These are phyloP conservation scores for Ciborinia camelliae DNA, from an alignment of 2,329 filamentous ascomycete species.

Conservation along the genomic window DNA sequence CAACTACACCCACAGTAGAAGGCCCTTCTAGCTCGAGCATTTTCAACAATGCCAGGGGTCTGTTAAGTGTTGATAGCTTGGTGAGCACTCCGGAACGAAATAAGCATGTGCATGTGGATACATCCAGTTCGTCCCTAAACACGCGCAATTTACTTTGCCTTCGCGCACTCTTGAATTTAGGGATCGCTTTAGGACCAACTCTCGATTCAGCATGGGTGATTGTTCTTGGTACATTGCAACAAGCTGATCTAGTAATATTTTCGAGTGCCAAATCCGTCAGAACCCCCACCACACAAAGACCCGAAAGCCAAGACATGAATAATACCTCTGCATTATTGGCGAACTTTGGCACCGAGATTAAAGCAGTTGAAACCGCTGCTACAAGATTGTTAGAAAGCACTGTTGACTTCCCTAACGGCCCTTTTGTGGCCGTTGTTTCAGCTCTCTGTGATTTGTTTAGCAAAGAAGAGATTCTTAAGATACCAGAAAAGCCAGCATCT, in stretches of 20 bases:
- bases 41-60: slow-evolving; percentile 66
- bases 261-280: slow-evolving; percentile 49
- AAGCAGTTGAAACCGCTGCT: slow-evolving; percentile 84
- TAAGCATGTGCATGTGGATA: slow-evolving; percentile 58
- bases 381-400: slow-evolving; percentile 88
- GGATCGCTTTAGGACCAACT: slow-evolving; percentile 89
- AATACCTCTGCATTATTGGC: slow-evolving; percentile 45
- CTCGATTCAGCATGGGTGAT: slow-evolving; percentile 85
- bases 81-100: slow-evolving; percentile 60
- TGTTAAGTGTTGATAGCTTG: slow-evolving; percentile 71
- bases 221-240: slow-evolving; percentile 84
- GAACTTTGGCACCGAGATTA: slow-evolving; percentile 76
- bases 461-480: slow-evolving; percentile 27
- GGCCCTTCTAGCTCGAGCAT: slow-evolving; percentile 44
- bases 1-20: slow-evolving; percentile 49
- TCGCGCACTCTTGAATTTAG: slow-evolving; percentile 86
- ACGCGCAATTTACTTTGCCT: slow-evolving; percentile 88
- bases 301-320: slow-evolving; percentile 42
- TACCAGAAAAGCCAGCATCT: slow-evolving; percentile 29
- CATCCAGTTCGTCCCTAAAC: slow-evolving; percentile 57
- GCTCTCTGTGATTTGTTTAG: slow-evolving; percentile 72
- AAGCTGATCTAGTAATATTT: slow-evolving; percentile 84
- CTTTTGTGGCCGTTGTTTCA: slow-evolving; percentile 73
- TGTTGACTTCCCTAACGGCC: slow-evolving; percentile 77
- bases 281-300: slow-evolving; percentile 49